A percentile compares a stretch with the other conserved stretches of the same genome.
phyloP scores from a whole-genome alignment of 495 filamentous ascomycete species.

The Aspergillus ostianus region DNA sequence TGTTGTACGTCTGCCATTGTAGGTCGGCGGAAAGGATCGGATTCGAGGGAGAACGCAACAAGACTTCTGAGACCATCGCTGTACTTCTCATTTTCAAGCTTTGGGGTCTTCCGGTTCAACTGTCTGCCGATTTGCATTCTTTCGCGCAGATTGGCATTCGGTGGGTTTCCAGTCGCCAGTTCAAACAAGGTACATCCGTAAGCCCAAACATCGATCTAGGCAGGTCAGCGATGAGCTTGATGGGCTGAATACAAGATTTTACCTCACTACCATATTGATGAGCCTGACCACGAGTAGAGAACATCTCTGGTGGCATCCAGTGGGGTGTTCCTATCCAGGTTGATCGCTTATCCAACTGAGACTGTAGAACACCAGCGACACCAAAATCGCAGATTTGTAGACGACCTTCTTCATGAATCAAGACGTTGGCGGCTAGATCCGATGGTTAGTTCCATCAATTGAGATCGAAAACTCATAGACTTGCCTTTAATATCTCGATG shows the following conservation, averaged over 20 bases:
- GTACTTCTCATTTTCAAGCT: slow-evolving; percentile 74
- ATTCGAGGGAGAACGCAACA: slow-evolving; percentile 75
- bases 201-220: slow-evolving; percentile 88
- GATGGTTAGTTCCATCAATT: background rate
- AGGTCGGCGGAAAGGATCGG: slow-evolving; percentile 71
- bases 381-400: slow-evolving; percentile 96
- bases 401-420: slow-evolving; percentile 82
- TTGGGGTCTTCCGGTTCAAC: slow-evolving; percentile 56
- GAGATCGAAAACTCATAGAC: background rate
- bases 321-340: slow-evolving; percentile 94
- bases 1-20: slow-evolving; percentile 51
- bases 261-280: slow-evolving; percentile 60
- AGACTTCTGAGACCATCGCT: slow-evolving; percentile 70
- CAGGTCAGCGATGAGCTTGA: slow-evolving; percentile 16
- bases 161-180: slow-evolving; percentile 85
- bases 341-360: slow-evolving; percentile 76
- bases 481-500: slow-evolving; percentile 93
- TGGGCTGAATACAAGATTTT: slow-evolving; percentile 5
- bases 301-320: slow-evolving; percentile 96
- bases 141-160: slow-evolving; percentile 52
- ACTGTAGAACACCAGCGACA: slow-evolving; percentile 84
- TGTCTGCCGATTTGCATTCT: slow-evolving; percentile 59
- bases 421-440: slow-evolving; percentile 72
- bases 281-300: slow-evolving; percentile 42
- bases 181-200: slow-evolving; percentile 90